Evolutionary conservation across 768 basidiomycete species (phyloP).

Genomic region (Russula emetica): DNA sequence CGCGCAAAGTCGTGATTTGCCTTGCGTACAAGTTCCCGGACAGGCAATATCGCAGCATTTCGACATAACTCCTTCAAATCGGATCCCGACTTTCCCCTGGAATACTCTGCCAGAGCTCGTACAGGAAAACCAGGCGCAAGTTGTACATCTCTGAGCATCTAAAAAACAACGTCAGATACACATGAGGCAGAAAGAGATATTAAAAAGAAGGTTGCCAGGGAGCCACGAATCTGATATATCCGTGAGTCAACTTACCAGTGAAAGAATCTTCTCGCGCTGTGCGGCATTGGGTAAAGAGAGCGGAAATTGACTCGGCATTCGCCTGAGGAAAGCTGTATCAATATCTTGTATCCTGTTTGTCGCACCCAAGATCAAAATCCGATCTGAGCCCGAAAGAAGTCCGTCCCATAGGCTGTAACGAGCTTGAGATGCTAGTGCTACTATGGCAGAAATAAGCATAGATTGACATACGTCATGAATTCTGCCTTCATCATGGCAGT

Average conservation of each 20-base stretch:
- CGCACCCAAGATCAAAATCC: conserved; percentile 88
- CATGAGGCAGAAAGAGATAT: background rate
- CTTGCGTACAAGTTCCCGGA: conserved; percentile 74
- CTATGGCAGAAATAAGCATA: conserved; percentile 7
- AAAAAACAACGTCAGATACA: conserved; percentile 6
- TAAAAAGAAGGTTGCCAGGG: background rate
- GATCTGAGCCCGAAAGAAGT: conserved; percentile 69
- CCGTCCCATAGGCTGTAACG: conserved; percentile 86
- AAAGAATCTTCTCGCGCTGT: conserved; percentile 81
- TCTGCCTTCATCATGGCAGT: conserved; percentile 99
- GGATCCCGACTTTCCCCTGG: conserved; percentile 80
- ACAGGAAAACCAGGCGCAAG: conserved; percentile 62
- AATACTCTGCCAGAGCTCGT: conserved; percentile 55
- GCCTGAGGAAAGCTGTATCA: conserved; percentile 78
- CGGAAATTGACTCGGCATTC: conserved; percentile 97
- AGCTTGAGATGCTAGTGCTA: background rate
- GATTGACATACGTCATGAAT: conserved; percentile 73
- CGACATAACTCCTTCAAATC: conserved; percentile 90
- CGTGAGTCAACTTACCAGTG: conserved; percentile 47
- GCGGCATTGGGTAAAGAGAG: conserved; percentile 72
- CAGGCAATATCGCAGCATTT: conserved; percentile 90
- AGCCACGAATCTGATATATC: background rate
- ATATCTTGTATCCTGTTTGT: conserved; percentile 95
- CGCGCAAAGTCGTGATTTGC: conserved; percentile 46
- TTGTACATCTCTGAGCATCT: conserved; percentile 84